phyloP scores from a whole-genome alignment of 345 rosid species.

The Euphorbia tirucalli region DNA sequence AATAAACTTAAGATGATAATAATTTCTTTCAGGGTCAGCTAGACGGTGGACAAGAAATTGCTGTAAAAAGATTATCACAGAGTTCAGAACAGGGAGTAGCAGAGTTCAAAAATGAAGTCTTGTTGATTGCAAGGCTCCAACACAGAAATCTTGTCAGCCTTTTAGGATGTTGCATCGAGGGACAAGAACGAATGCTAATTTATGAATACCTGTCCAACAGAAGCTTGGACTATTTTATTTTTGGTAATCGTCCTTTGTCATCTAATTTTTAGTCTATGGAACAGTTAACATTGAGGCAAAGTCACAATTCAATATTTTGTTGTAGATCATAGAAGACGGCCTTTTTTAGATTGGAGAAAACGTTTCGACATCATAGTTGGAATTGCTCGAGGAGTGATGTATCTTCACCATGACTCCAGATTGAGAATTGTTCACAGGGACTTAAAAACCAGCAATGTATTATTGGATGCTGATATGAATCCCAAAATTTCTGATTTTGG shows the following conservation, averaged over 20 bases:
- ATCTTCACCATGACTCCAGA: slow-evolving; percentile 75
- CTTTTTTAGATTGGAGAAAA: slow-evolving; percentile 45
- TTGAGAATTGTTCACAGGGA: slow-evolving; percentile 72
- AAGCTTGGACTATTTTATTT: slow-evolving; percentile 70
- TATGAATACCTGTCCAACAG: slow-evolving; percentile 76
- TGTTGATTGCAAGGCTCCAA: slow-evolving; percentile 65
- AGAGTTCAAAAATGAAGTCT: slow-evolving; percentile 66
- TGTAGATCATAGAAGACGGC: slow-evolving; percentile 41
- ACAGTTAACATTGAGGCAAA: neutral
- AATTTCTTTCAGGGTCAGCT: slow-evolving; percentile 51
- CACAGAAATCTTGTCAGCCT: slow-evolving; percentile 69
- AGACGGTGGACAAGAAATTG: slow-evolving; percentile 57
- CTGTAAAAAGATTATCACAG: slow-evolving; percentile 63
- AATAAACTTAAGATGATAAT: neutral
- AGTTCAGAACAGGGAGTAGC: slow-evolving; percentile 62
- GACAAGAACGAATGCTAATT: slow-evolving; percentile 66
- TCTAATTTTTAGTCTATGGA: neutral
- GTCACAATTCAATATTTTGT: neutral
- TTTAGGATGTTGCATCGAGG: slow-evolving; percentile 58
- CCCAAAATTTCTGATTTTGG: slow-evolving; percentile 74
- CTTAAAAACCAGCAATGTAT: slow-evolving; percentile 59
- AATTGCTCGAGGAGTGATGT: slow-evolving; percentile 62
- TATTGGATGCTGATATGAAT: slow-evolving; percentile 46
- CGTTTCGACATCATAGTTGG: slow-evolving; percentile 52
- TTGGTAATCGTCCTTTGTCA: slow-evolving; percentile 33